These are phyloP conservation scores for Prunus armeniaca DNA, from an alignment of 306 rosid genomes.

Conservation along the genomic window DNA sequence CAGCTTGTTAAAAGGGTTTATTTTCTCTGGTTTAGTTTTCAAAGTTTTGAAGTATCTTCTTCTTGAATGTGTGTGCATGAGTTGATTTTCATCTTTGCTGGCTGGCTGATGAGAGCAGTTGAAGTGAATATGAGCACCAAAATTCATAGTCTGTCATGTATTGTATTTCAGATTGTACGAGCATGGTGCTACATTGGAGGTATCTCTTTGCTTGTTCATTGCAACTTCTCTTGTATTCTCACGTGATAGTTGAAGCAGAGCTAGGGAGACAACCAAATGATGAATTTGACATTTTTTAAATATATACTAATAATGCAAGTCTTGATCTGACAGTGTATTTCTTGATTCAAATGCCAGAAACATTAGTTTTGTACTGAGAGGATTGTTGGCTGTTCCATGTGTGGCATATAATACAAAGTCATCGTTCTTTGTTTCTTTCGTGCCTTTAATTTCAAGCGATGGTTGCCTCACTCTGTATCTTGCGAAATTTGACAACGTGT, in stretches of 20 bases:
- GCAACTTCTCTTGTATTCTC: constrained; percentile 4
- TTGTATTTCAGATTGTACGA: constrained; percentile 37
- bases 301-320: too few species aligned
- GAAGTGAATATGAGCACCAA: constrained; percentile 18
- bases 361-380: too few species aligned
- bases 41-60: not conserved
- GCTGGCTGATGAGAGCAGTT: not conserved
- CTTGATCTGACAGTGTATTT: too few species aligned
- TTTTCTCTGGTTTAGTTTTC: not conserved
- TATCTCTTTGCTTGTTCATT: constrained; percentile 14
- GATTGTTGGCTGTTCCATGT: too few species aligned
- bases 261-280: not conserved
- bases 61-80: not conserved
- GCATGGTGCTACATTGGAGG: constrained; percentile 35
- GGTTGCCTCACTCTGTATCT: too few species aligned
- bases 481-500: too few species aligned
- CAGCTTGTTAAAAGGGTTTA: not conserved
- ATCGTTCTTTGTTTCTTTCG: too few species aligned
- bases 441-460: too few species aligned
- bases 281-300: not conserved
- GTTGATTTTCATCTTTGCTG: not conserved
- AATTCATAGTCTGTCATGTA: constrained; percentile 27
- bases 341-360: too few species aligned
- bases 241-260: constrained; percentile 1
- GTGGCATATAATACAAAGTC: too few species aligned